phyloP scores from a whole-genome alignment of 176 grass and related monocot genomes.

The Aegilops bicornis region DNA sequence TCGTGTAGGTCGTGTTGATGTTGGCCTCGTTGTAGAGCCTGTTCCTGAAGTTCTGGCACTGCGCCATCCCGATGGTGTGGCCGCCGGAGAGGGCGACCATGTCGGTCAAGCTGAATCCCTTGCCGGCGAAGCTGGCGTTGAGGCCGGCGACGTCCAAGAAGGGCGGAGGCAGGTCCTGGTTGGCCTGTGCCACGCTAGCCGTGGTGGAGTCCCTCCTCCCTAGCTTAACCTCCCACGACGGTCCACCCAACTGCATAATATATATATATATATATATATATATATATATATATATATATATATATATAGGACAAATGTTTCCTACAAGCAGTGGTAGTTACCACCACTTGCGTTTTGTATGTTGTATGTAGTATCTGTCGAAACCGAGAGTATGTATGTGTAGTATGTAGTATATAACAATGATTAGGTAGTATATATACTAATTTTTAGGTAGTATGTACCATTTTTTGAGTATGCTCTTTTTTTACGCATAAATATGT shows the following conservation, averaged over 20 bases:
- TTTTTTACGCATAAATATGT: too few species aligned
- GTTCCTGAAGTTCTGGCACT: conserved; percentile 43
- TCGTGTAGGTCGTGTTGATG: conserved; percentile 44
- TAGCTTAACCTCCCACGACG: conserved; percentile 42
- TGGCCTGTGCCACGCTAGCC: neutral
- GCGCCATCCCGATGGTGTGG: conserved; percentile 70
- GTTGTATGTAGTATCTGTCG: too few species aligned
- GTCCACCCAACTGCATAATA: conserved; percentile 39
- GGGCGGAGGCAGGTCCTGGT: conserved; percentile 12
- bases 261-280: too few species aligned
- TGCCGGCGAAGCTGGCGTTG: neutral
- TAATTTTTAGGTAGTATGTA: too few species aligned
- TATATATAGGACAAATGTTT: too few species aligned
- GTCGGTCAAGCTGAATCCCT: conserved; percentile 29
- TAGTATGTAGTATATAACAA: too few species aligned
- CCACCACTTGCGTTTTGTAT: too few species aligned
- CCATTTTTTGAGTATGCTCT: too few species aligned
- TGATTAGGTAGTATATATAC: too few species aligned
- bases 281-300: too few species aligned
- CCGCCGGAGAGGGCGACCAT: conserved; percentile 73
- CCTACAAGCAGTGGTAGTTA: too few species aligned
- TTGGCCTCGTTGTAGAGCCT: conserved; percentile 68
- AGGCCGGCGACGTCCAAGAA: neutral
- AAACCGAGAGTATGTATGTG: too few species aligned
- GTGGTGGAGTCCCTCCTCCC: conserved; percentile 45